These are phyloP conservation scores for Tritrichomonas foetus DNA, from an alignment of 208 protist species.

Conservation along the genomic window DNA sequence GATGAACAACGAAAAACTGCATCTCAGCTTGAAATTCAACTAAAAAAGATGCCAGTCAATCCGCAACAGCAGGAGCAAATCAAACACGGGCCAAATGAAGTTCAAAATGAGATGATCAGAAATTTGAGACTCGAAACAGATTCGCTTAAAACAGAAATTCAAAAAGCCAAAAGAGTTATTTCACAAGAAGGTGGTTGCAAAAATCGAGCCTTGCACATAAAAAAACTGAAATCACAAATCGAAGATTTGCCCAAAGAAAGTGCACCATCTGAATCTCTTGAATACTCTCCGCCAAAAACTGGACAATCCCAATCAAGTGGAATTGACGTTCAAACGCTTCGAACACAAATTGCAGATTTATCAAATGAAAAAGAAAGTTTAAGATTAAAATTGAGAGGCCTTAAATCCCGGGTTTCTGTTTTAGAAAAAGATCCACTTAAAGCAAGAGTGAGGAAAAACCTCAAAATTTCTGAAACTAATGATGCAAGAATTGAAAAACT, in stretches of 20 bases:
- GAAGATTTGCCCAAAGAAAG: not conserved
- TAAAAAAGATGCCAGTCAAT: not conserved
- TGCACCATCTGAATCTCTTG: no score
- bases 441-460: not conserved
- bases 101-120: not conserved
- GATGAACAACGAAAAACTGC: not conserved
- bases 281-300: not conserved
- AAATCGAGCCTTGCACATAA: not conserved
- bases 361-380: not conserved
- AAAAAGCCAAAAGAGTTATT: not conserved
- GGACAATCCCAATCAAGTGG: not conserved
- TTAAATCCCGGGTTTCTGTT: not conserved
- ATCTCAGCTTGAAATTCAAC: not conserved
- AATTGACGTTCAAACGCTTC: not conserved
- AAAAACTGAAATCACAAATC: not conserved
- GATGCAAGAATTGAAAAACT: not conserved
- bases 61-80: not conserved
- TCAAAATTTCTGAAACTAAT: not conserved
- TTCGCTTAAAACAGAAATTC: not conserved
- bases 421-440: not conserved
- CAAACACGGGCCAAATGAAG: not conserved
- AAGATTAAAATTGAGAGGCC: not conserved
- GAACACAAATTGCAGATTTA: not conserved
- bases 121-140: not conserved
- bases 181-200: not conserved